A percentile compares a stretch with the other conserved stretches of the same genome.
phyloP scores from a whole-genome alignment of 2,329 filamentous ascomycete species.

The Boeremia lycopersici region DNA sequence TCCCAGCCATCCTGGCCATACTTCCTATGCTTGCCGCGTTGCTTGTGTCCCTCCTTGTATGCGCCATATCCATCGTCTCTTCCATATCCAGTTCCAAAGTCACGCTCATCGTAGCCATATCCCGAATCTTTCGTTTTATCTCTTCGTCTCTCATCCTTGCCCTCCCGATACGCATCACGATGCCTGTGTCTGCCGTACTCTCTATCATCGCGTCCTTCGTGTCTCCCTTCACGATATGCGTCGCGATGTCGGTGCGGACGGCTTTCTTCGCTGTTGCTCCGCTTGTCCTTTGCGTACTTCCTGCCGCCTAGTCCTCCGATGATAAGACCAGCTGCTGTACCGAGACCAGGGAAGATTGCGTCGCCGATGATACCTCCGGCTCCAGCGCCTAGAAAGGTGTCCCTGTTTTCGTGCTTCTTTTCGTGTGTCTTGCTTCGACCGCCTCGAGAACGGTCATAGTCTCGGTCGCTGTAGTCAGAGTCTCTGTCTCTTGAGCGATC shows the following conservation, averaged over 20 bases:
- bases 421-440: constrained; percentile 18
- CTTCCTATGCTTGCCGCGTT: constrained; percentile 12
- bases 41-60: constrained; percentile 4
- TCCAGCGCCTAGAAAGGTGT: constrained; percentile 54
- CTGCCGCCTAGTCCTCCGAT: constrained; percentile 52
- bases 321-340: constrained; percentile 47
- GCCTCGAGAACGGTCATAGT: constrained; percentile 11
- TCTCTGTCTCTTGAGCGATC: constrained; percentile 23
- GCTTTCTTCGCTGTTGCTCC: constrained; percentile 28
- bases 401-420: constrained; percentile 34
- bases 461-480: constrained; percentile 11
- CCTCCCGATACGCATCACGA: constrained; percentile 40
- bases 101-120: constrained; percentile 47
- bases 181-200: constrained; percentile 38
- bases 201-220: constrained; percentile 33
- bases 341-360: constrained; percentile 52
- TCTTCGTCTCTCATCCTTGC: constrained; percentile 21
- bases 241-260: constrained; percentile 13
- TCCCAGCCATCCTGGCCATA: constrained; percentile 45
- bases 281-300: constrained; percentile 44
- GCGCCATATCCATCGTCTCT: neutral
- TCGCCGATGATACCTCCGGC: constrained; percentile 54
- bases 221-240: constrained; percentile 15
- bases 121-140: constrained; percentile 32
- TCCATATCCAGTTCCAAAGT: constrained; percentile 4